Evolutionary conservation across 2,329 filamentous ascomycete species (phyloP).

Genomic region (Trichoderma gracile): DNA sequence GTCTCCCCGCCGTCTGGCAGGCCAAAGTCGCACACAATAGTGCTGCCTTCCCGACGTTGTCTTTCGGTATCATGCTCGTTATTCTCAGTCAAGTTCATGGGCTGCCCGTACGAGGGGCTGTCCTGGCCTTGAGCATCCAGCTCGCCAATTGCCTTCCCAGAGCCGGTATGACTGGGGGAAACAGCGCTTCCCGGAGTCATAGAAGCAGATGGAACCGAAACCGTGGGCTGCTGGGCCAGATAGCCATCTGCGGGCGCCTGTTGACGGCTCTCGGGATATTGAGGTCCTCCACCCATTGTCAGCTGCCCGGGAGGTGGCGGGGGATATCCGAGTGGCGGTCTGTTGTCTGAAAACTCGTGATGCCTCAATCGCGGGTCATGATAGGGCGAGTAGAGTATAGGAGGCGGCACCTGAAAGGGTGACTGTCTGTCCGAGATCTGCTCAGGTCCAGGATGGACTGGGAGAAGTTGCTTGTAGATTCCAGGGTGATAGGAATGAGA

Average conservation of each 20-base stretch:
- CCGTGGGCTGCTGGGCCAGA: background rate
- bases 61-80: background rate
- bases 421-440: background rate
- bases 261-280: background rate
- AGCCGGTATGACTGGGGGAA: background rate
- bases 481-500: background rate
- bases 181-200: background rate
- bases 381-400: background rate
- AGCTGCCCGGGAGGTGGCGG: background rate
- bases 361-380: background rate
- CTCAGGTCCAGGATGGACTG: background rate
- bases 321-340: background rate
- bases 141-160: background rate
- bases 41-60: background rate
- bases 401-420: background rate
- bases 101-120: background rate
- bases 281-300: constrained; percentile 18
- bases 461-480: background rate
- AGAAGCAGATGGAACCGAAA: background rate
- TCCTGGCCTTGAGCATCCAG: background rate
- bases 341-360: background rate
- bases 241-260: background rate
- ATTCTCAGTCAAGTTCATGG: background rate
- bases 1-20: background rate
- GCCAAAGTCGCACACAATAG: background rate